phyloP scores from a whole-genome alignment of 768 basidiomycete species.

The Chiua virens region DNA sequence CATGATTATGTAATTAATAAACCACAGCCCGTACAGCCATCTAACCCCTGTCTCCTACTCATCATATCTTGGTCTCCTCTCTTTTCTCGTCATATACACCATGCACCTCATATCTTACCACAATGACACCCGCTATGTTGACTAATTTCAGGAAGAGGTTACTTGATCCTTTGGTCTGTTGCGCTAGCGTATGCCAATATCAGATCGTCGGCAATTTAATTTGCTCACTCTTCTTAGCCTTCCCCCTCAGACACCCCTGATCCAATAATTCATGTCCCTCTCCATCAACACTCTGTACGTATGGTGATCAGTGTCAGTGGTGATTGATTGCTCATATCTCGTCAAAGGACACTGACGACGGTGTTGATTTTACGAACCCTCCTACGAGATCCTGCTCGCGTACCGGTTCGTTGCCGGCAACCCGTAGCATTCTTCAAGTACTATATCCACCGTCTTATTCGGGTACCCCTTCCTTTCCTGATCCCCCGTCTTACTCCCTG shows the following conservation, averaged over 20 bases:
- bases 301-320: too few relatives aligned
- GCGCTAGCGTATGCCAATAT: not conserved
- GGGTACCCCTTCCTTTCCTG: conserved; percentile 2
- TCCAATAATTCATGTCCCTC: not conserved
- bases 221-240: not conserved
- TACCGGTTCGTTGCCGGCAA: conserved; percentile 16
- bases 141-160: conserved; percentile 11
- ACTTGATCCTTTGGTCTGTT: not conserved
- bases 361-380: not conserved
- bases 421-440: conserved; percentile 22
- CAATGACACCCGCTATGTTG: conserved; percentile 7
- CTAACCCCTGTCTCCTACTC: too few relatives aligned
- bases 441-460: conserved; percentile 27
- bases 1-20: too few relatives aligned
- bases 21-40: not conserved
- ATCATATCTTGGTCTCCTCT: too few relatives aligned
- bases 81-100: too few relatives aligned
- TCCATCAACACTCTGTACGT: conserved; percentile 9
- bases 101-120: not conserved
- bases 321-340: conserved; percentile 5
- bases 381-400: not conserved
- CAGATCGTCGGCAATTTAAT: not conserved
- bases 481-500: conserved; percentile 6
- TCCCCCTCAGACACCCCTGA: not conserved
- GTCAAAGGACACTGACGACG: conserved; percentile 6